phyloP scores from a whole-genome alignment of 2,329 filamentous ascomycete genomes.

The Blastomyces parvus region DNA sequence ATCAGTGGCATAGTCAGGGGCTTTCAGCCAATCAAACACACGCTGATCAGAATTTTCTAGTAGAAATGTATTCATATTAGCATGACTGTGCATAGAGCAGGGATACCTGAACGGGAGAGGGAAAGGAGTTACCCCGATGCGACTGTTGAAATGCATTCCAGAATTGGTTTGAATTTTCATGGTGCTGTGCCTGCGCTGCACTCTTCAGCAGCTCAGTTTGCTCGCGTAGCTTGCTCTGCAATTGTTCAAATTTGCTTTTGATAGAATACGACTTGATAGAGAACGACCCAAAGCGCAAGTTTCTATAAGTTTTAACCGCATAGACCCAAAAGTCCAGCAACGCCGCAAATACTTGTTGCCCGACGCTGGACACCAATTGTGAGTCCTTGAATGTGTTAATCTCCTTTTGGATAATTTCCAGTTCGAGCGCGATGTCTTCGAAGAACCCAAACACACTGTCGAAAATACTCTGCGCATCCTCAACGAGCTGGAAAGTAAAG shows the following conservation, averaged over 20 bases:
- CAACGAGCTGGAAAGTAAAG: conserved; percentile 8
- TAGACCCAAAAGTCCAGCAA: conserved; percentile 9
- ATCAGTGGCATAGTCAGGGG: conserved; percentile 7
- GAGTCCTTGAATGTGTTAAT: conserved; percentile 9
- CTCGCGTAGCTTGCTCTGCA: conserved; percentile 3
- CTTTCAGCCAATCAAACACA: conserved; percentile 9
- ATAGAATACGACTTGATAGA: conserved; percentile 9
- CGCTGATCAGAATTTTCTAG: conserved; percentile 5
- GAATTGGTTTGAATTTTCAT: conserved; percentile 8
- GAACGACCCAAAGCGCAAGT: conserved; percentile 6
- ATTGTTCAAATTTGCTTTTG: conserved; percentile 9
- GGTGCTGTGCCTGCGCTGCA: conserved; percentile 9
- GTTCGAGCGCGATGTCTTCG: conserved; percentile 6
- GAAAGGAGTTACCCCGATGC: conserved; percentile 2
- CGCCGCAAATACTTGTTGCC: conserved; percentile 3
- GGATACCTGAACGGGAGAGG: background rate
- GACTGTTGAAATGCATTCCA: conserved; percentile 7
- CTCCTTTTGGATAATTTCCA: conserved; percentile 9
- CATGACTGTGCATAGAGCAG: background rate
- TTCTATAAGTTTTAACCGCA: conserved; percentile 9
- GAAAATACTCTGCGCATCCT: conserved; percentile 7
- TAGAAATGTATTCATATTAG: background rate
- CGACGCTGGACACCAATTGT: conserved; percentile 1
- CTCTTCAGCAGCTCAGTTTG: conserved; percentile 6
- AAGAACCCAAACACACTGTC: conserved; percentile 10